Conservation (phyloP, 2,329 filamentous ascomycete genomes). For the Talaromyces sp. region DNA sequence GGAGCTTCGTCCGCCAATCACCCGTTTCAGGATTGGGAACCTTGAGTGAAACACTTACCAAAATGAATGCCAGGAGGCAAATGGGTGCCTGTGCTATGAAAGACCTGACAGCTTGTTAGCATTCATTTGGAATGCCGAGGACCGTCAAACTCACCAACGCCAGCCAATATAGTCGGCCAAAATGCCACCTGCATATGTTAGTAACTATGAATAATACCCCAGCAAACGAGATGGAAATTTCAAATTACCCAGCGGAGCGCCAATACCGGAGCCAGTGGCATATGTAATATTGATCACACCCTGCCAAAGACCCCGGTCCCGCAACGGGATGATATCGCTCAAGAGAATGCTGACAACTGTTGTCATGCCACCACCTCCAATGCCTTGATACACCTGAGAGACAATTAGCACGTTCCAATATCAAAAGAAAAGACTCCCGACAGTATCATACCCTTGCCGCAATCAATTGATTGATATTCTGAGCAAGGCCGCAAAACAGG, state of each 20-base stretch:
- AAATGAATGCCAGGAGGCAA: constrained; percentile 60
- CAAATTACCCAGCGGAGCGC: constrained; percentile 60
- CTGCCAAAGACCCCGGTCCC: constrained; percentile 69
- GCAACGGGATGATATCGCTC: constrained; percentile 65
- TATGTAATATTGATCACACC: constrained; percentile 70
- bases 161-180: constrained; percentile 56
- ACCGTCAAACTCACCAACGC: constrained; percentile 9
- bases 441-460: constrained; percentile 48
- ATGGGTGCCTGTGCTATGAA: constrained; percentile 69
- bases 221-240: background rate
- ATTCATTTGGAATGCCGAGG: background rate
- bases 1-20: constrained; percentile 63
- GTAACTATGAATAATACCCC: constrained; percentile 1
- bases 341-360: constrained; percentile 65
- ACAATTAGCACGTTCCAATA: background rate
- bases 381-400: constrained; percentile 50
- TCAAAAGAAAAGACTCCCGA: constrained; percentile 17
- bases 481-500: constrained; percentile 57
- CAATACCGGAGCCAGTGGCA: constrained; percentile 62
- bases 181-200: constrained; percentile 44
- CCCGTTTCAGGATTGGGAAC: constrained; percentile 54
- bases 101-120: constrained; percentile 30
- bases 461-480: constrained; percentile 62
- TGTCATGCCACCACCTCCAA: constrained; percentile 69
- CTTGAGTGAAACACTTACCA: constrained; percentile 60